Conservation (phyloP, 805 yeast genomes). For the Candida takata region DNA sequence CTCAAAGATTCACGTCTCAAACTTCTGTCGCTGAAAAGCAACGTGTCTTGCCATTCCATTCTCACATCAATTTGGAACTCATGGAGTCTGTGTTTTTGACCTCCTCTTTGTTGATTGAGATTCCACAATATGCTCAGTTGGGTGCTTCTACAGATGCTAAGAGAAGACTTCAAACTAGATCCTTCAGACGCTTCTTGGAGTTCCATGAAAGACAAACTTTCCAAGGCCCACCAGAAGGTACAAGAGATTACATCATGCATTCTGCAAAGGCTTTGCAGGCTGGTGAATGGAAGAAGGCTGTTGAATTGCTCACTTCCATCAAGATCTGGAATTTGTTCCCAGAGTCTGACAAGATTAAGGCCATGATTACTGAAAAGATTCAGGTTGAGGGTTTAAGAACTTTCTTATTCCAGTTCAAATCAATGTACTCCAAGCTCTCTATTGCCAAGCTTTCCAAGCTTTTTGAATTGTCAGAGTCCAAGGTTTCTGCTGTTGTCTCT, state of each 20-base stretch:
- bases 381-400: constrained; percentile 90
- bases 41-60: constrained; percentile 92
- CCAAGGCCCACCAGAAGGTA: constrained; percentile 96
- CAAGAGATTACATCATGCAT: constrained; percentile 86
- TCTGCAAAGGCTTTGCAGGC: constrained; percentile 83
- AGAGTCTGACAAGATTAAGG: constrained; percentile 56
- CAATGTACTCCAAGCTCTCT: constrained; percentile 69
- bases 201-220: constrained; percentile 90
- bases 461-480: constrained; percentile 54
- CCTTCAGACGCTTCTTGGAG: constrained; percentile 86
- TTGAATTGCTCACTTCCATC: constrained; percentile 63
- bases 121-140: constrained; percentile 80
- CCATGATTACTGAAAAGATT: constrained; percentile 69
- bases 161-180: constrained; percentile 62
- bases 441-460: constrained; percentile 53
- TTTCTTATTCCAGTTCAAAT: constrained; percentile 79
- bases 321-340: constrained; percentile 83
- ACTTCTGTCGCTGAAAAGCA: constrained; percentile 58
- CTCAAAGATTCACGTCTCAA: constrained; percentile 55
- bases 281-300: constrained; percentile 84
- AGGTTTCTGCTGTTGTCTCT: constrained; percentile 57
- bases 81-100: constrained; percentile 93
- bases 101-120: constrained; percentile 79
- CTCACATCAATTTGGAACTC: constrained; percentile 94
- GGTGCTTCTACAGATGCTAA: constrained; percentile 48